Evolutionary conservation across 331 rosid genomes (phyloP).

Genomic region (Malus hybrid): DNA sequence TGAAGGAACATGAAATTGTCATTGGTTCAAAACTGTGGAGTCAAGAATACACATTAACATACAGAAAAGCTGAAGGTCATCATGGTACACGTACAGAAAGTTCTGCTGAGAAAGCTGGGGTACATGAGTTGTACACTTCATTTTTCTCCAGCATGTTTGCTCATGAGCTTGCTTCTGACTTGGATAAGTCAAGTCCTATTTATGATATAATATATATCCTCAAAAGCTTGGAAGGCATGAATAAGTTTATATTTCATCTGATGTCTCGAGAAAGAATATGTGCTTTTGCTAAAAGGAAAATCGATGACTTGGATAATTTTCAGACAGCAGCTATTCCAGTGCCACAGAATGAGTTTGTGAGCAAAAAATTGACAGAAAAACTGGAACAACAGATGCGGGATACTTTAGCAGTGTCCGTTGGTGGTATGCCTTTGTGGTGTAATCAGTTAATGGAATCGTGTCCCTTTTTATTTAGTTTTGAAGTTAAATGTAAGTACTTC

Average conservation of each 20-base stretch:
- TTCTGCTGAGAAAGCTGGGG: slow-evolving; percentile 24
- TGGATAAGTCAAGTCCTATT: slow-evolving; percentile 65
- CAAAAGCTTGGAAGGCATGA: slow-evolving; percentile 74
- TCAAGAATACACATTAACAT: slow-evolving; percentile 64
- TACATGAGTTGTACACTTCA: slow-evolving; percentile 41
- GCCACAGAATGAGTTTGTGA: slow-evolving; percentile 76
- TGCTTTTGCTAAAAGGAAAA: slow-evolving; percentile 78
- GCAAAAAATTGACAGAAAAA: slow-evolving; percentile 83
- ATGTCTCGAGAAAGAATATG: slow-evolving; percentile 73
- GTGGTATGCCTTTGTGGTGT: slow-evolving; percentile 93
- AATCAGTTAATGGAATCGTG: slow-evolving; percentile 67
- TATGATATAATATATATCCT: slow-evolving; percentile 65
- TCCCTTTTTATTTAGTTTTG: slow-evolving; percentile 83
- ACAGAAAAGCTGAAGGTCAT: slow-evolving; percentile 40
- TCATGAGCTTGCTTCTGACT: slow-evolving; percentile 65
- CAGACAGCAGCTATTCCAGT: slow-evolving; percentile 45
- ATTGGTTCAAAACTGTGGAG: slow-evolving; percentile 54
- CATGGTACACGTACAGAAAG: slow-evolving; percentile 21
- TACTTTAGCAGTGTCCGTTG: slow-evolving; percentile 52
- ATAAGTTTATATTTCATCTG: slow-evolving; percentile 57
- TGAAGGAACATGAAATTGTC: slow-evolving; percentile 52
- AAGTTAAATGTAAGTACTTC: slow-evolving; percentile 88
- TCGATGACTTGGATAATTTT: slow-evolving; percentile 54
- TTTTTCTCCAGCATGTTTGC: slow-evolving; percentile 55
- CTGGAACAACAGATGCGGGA: slow-evolving; percentile 97